A percentile compares a stretch with the other conserved stretches of the same genome.
These are phyloP conservation scores for Zygoascus ofunaensis DNA, from an alignment of 805 yeast species.

Conservation along the genomic window DNA sequence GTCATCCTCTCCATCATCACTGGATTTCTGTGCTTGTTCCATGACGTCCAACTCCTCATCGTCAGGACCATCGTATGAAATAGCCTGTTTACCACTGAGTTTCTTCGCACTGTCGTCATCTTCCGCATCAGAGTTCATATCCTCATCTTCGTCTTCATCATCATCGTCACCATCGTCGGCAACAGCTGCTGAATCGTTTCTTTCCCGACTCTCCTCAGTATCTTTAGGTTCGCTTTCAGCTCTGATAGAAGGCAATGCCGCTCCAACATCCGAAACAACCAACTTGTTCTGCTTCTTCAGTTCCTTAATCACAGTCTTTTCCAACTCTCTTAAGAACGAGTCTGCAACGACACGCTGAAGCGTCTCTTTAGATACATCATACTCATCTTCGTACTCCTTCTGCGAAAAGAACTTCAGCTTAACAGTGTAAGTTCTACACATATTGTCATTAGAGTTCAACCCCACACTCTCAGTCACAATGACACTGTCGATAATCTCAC, in stretches of 20 bases:
- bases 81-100: constrained; percentile 66
- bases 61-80: constrained; percentile 90
- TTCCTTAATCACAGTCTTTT: constrained; percentile 66
- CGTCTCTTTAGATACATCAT: constrained; percentile 75
- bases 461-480: constrained; percentile 85
- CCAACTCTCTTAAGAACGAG: constrained; percentile 62
- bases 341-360: constrained; percentile 59
- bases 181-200: constrained; percentile 19
- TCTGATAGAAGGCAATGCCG: constrained; percentile 26
- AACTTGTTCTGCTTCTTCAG: constrained; percentile 66
- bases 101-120: constrained; percentile 28
- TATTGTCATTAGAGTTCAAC: constrained; percentile 37
- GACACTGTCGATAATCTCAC: constrained; percentile 82
- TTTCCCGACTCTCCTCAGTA: constrained; percentile 23
- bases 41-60: constrained; percentile 89
- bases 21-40: constrained; percentile 55
- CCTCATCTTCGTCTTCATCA: constrained; percentile 37
- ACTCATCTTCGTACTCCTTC: constrained; percentile 74
- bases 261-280: constrained; percentile 29
- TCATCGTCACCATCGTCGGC: constrained; percentile 28
- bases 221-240: constrained; percentile 53
- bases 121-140: constrained; percentile 54
- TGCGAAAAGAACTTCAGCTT: constrained; percentile 65
- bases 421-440: constrained; percentile 64
- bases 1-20: constrained; percentile 24